Percentiles rank a stretch among this genome's conserved stretches.
Conservation (phyloP, 345 rosid species). For the Hibiscus mutabilis region DNA sequence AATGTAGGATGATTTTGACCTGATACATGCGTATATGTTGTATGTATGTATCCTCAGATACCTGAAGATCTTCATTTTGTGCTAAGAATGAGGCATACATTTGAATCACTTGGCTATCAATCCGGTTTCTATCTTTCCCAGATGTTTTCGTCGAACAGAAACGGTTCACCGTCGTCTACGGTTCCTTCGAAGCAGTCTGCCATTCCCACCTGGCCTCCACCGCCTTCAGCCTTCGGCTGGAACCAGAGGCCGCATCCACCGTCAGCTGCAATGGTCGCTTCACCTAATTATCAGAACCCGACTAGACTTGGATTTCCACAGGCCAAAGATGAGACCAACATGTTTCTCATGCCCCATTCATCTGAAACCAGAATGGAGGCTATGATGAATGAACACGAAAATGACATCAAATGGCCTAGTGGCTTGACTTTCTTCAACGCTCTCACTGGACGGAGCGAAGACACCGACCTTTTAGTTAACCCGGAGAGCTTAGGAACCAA, state of each 20-base stretch:
- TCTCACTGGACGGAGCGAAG: conserved; percentile 45
- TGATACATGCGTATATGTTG: neutral
- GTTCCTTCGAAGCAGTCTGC: conserved; percentile 51
- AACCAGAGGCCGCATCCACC: conserved; percentile 50
- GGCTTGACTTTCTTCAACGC: conserved; percentile 62
- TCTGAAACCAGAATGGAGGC: conserved; percentile 40
- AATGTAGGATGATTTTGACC: conserved; percentile 3
- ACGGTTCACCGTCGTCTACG: conserved; percentile 39
- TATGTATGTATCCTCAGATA: conserved; percentile 35
- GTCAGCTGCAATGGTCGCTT: conserved; percentile 47
- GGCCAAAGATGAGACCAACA: conserved; percentile 58
- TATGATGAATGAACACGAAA: conserved; percentile 64
- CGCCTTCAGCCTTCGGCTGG: conserved; percentile 54
- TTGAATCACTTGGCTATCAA: conserved; percentile 88
- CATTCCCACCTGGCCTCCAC: conserved; percentile 50
- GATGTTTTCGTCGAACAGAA: conserved; percentile 67
- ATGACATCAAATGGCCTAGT: conserved; percentile 82
- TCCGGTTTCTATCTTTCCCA: conserved; percentile 92
- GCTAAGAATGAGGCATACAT: conserved; percentile 87
- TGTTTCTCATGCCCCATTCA: conserved; percentile 60
- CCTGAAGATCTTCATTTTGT: conserved; percentile 97
- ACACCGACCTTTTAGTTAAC: conserved; percentile 65
- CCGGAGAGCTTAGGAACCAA: conserved; percentile 50
- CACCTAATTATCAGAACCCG: conserved; percentile 61
- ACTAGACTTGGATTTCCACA: conserved; percentile 48